A percentile compares a stretch with the other conserved stretches of the same genome.
Evolutionary conservation across 2,329 filamentous ascomycete species (phyloP).

Genomic region (Tolypocladium ovalisporum): DNA sequence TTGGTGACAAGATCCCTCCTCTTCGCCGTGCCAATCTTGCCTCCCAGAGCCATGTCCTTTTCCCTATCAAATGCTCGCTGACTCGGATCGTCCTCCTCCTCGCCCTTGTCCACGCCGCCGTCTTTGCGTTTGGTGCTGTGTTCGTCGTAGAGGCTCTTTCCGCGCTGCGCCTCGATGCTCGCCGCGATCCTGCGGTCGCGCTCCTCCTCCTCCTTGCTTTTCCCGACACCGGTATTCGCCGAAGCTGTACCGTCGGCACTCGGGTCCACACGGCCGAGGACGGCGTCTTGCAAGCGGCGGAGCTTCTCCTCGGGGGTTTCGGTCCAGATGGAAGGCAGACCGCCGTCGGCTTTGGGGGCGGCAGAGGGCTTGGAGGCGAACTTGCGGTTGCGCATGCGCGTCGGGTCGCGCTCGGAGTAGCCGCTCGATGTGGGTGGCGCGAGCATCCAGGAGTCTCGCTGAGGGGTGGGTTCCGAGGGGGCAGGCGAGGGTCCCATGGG

Average conservation of each 20-base stretch:
- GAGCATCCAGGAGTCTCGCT: slow-evolving; percentile 81
- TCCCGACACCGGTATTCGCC: slow-evolving; percentile 23
- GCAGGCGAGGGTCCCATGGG: slow-evolving; percentile 23
- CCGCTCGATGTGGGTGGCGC: slow-evolving; percentile 49
- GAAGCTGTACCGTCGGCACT: slow-evolving; percentile 27
- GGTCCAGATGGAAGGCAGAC: slow-evolving; percentile 68
- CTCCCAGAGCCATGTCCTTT: slow-evolving; percentile 80
- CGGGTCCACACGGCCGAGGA: slow-evolving; percentile 57
- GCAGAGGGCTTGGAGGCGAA: slow-evolving; percentile 56
- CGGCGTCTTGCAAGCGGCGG: slow-evolving; percentile 67
- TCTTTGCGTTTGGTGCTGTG: slow-evolving; percentile 28
- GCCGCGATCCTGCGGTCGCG: slow-evolving; percentile 33
- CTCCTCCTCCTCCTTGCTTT: slow-evolving; percentile 46
- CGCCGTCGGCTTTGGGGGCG: slow-evolving; percentile 9
- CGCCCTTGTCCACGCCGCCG: slow-evolving; percentile 23
- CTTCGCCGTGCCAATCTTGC: slow-evolving; percentile 61
- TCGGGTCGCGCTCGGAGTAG: slow-evolving; percentile 62
- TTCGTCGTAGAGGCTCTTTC: slow-evolving; percentile 48
- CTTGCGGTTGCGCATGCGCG: slow-evolving; percentile 69
- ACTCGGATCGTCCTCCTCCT: slow-evolving; percentile 82
- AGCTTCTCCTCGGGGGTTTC: slow-evolving; percentile 86
- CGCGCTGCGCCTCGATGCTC: slow-evolving; percentile 42
- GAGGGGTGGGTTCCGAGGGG: slow-evolving; percentile 31
- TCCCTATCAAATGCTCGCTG: slow-evolving; percentile 80
- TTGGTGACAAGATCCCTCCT: slow-evolving; percentile 68